phyloP scores from a whole-genome alignment of 2,329 filamentous ascomycete genomes.

The Sporothrix euskadiensis region DNA sequence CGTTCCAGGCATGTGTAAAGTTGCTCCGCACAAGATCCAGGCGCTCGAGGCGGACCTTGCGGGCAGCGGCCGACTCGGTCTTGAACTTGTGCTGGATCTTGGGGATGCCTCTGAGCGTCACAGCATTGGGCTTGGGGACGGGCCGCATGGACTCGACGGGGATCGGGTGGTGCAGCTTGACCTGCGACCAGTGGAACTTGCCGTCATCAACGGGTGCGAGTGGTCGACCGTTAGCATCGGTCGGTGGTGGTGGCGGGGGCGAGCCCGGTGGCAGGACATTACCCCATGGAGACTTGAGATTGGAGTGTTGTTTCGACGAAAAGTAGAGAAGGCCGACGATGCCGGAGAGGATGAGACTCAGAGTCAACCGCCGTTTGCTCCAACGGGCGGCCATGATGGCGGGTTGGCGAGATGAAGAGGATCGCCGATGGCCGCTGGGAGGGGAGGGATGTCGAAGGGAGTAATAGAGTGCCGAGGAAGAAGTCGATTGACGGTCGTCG shows the following conservation, averaged over 20 bases:
- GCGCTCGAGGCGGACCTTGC: conserved; percentile 43
- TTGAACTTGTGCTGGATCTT: conserved; percentile 42
- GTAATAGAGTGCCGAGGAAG: background rate
- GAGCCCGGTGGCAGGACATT: background rate
- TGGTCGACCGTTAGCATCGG: background rate
- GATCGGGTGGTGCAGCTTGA: conserved; percentile 31
- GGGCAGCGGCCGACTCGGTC: conserved; percentile 42
- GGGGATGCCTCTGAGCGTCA: conserved; percentile 35
- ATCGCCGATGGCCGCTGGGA: background rate
- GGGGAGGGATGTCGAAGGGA: background rate
- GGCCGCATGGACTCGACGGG: conserved; percentile 24
- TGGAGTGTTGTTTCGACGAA: conserved; percentile 19
- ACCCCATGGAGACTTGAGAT: background rate
- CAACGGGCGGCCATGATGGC: conserved; percentile 30
- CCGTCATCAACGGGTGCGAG: conserved; percentile 20
- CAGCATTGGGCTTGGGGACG: conserved; percentile 24
- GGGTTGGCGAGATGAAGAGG: background rate
- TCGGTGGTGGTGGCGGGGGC: background rate
- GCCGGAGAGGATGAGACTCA: conserved; percentile 26
- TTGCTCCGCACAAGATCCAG: conserved; percentile 50
- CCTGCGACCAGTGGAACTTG: conserved; percentile 31
- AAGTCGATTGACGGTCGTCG: background rate
- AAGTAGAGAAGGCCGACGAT: conserved; percentile 28
- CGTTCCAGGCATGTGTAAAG: conserved; percentile 58
- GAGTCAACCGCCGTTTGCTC: conserved; percentile 29